Evolutionary conservation across 805 yeast genomes (phyloP).

Genomic region (Wickerhamiella musiphila): DNA sequence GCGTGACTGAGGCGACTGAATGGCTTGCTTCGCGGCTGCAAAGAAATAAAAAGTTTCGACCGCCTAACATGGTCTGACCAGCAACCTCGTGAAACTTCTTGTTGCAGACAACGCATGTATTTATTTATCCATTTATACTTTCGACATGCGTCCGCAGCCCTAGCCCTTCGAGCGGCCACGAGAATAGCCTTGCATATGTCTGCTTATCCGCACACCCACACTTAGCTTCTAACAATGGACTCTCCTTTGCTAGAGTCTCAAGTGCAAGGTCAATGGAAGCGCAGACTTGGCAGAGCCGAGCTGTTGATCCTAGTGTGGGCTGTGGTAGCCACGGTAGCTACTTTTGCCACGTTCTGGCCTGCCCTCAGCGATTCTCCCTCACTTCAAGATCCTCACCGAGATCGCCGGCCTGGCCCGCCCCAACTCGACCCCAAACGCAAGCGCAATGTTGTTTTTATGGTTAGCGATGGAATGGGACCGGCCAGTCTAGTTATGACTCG

Average conservation of each 20-base stretch:
- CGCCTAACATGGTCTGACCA: conserved; percentile 31
- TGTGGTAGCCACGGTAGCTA: conserved; percentile 2
- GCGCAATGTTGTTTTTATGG: conserved; percentile 71
- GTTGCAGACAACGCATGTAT: too few species aligned
- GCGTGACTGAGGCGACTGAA: conserved; percentile 71
- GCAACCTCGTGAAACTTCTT: too few species aligned
- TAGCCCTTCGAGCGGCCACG: too few species aligned
- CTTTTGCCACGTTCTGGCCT: background rate
- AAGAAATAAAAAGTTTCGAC: conserved; percentile 43
- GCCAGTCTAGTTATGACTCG: conserved; percentile 69
- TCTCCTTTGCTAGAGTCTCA: too few species aligned
- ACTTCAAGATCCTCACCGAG: background rate
- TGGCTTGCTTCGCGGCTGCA: conserved; percentile 68
- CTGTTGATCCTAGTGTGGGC: conserved; percentile 2
- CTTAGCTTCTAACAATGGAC: too few species aligned
- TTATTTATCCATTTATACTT: too few species aligned
- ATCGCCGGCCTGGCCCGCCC: background rate
- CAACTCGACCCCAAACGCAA: conserved; percentile 20
- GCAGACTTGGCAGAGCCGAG: background rate
- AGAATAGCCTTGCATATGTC: too few species aligned
- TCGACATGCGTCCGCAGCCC: too few species aligned
- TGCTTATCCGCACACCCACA: too few species aligned
- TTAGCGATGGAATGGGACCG: conserved; percentile 94
- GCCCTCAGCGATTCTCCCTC: background rate
- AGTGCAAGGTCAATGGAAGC: too few species aligned